Base-by-base conservation (phyloP, 176 grass and related monocot species). In the Poa annua region DNA sequence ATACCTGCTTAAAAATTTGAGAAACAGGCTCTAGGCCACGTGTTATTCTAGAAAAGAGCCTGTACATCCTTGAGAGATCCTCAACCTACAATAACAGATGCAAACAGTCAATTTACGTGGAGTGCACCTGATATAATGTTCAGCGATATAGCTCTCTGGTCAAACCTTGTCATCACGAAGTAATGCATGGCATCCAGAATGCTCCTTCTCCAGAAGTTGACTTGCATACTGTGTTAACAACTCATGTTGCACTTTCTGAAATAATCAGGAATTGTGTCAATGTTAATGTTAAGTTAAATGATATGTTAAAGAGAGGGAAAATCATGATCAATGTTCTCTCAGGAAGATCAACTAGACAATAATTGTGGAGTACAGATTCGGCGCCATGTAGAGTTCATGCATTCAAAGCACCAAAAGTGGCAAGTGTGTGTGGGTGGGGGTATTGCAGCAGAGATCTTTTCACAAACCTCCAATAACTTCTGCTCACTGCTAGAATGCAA, bases 1-100 rank as follows among this genome's bases (percentile, higher is more conserved):
- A 41, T 77, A 95, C 95, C 95, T 93, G 84, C 85, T 95, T 98
- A 90, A 95, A 98, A 86, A 98, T 95, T 57, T 71, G 90, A 77
- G 92, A 93, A 88, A 98, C 80, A 84, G 96, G 92, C 41, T 95
- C 90, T 21, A 98, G 86, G 25, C 92, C 96, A 70, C 85, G 84
- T 57, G 77, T 89, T 78, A 98, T 98, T 87, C 67, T 98, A 19
- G 88, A 95, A 75, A 98, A 98, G 52, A 98, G 92, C 39, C 92
- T 89, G 59, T 89, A 95, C 96, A 98, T 95, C 69, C 96, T 92
- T 38, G 92, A 98, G 12, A 98, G 77, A 76, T 98, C 96, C 66
- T 95, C 90, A 21, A 94, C 88, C 96, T 98, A 66, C 11, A 12
- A 12, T 33, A 65, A 66, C 16, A 66, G 60, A 66, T 79, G 59